phyloP scores from a whole-genome alignment of 2,329 filamentous ascomycete species.

The Epichloe typhina region DNA sequence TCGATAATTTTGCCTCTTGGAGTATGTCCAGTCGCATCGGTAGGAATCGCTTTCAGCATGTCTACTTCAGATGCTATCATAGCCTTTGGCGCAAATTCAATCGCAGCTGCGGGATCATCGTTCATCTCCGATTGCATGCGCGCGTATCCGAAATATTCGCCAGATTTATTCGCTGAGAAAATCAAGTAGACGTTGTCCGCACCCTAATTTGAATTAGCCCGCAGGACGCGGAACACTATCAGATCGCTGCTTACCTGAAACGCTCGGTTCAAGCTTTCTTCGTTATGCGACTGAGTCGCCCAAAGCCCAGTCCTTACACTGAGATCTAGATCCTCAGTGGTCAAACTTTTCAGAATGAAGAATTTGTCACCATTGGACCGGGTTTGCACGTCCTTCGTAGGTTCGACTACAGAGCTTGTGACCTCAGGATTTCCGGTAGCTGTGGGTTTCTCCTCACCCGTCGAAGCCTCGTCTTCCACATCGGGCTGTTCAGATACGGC shows the following conservation, averaged over 20 bases:
- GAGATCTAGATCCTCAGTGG: constrained; percentile 75
- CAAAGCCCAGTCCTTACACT: constrained; percentile 82
- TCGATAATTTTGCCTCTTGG: constrained; percentile 82
- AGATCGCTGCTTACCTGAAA: constrained; percentile 51
- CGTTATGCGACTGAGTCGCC: constrained; percentile 92
- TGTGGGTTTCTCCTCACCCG: constrained; percentile 5
- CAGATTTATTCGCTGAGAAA: constrained; percentile 95
- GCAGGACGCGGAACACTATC: neutral
- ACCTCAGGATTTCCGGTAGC: constrained; percentile 1
- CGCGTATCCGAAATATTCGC: constrained; percentile 92
- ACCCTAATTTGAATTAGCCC: constrained; percentile 31
- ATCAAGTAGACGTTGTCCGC: constrained; percentile 80
- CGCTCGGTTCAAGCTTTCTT: constrained; percentile 67
- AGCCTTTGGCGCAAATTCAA: constrained; percentile 54
- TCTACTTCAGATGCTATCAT: constrained; percentile 48
- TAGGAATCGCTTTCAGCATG: constrained; percentile 66
- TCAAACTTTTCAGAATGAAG: constrained; percentile 88
- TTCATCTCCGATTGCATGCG: constrained; percentile 78
- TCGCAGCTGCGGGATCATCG: constrained; percentile 56
- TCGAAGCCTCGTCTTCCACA: neutral
- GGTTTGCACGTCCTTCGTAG: neutral
- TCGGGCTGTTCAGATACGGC: neutral
- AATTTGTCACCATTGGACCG: constrained; percentile 30
- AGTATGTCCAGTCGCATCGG: constrained; percentile 62
- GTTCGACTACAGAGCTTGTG: neutral